Evolutionary conservation across 1,284 basidiomycete genomes (phyloP), one percentile per base, ranked within the genome.

Genomic region (Wallemia hederae): DNA sequence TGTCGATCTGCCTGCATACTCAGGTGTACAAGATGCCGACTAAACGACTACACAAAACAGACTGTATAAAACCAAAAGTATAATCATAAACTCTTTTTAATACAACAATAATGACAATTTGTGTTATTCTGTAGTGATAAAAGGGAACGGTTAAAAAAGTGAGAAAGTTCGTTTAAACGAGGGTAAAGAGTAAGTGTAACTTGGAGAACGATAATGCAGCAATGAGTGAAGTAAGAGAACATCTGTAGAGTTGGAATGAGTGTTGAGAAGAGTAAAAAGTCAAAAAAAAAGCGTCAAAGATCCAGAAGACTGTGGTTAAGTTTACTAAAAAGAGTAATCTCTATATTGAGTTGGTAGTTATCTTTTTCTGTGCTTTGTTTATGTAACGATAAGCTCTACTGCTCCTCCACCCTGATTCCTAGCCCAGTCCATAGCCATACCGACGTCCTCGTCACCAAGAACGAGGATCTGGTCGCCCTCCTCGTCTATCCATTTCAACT

Each of bases 391-490:
- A 26, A 58, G 56, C 24, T 58, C 56, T 14, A 58, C 56, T 19
- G 56, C 56, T 9, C 56, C 56, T 2, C 56, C 56, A 28, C 56
- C 56, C 24, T 58, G 25, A 26, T 58, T 58, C 17, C 25, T 26
- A 27, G 56, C 56, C 56, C 56, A 58, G 24, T 88, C 85, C 65
- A 89, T 87, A 58, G 87, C 85, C 79, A 89, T 86, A 64, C 84
- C 82, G 24, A 89, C 82, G 69, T 90, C 87, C 68, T 90, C 87
- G 59, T 85, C 87, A 59, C 83, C 86, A 27, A 81, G 82, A 63
- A 90, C 76, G 34, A 80, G 81, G 59, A 91, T 79, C 75, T 85
- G 74, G 69, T 90, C 87, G n/a, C 85, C 85, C 66, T 90, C 86
- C 68, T 90, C 87, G 70, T 91, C 87, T 29, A 68, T 66, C 64